A percentile compares a stretch with the other conserved stretches of the same genome.
Evolutionary conservation across 23 red algal species (phyloP).

Genomic region (Cyanidium caldarium): DNA sequence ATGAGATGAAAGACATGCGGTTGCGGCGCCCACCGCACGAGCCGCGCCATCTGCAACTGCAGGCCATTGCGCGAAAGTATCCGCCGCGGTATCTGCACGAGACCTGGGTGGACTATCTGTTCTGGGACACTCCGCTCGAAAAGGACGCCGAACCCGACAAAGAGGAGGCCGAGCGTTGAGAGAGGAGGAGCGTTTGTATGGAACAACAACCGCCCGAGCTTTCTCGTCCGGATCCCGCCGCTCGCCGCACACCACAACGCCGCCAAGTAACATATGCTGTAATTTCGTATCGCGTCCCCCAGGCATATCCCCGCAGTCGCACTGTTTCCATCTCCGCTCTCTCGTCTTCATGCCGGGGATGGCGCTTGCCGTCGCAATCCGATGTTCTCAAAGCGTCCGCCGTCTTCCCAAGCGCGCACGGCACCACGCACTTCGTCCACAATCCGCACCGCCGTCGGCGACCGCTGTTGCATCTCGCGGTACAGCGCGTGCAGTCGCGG

Average conservation of each 20-base stretch:
- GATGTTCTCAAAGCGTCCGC: conserved; percentile 24
- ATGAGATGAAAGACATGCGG: conserved; percentile 38
- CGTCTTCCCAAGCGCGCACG: conserved; percentile 10
- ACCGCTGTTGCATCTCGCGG: not conserved
- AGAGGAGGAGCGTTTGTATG: too few relatives aligned
- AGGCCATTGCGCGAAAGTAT: conserved; percentile 32
- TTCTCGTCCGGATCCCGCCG: too few relatives aligned
- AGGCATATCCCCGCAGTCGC: too few relatives aligned
- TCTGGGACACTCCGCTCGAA: conserved; percentile 46
- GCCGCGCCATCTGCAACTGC: conserved; percentile 51
- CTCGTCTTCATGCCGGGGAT: not conserved
- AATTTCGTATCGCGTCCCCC: too few relatives aligned
- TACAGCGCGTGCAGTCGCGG: not conserved
- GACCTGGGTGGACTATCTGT: conserved; percentile 82
- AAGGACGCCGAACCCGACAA: too few relatives aligned
- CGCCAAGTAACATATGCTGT: too few relatives aligned
- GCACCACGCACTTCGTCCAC: not conserved
- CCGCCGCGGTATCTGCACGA: conserved; percentile 63
- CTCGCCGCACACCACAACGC: too few relatives aligned
- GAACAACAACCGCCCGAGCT: too few relatives aligned
- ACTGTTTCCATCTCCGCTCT: too few relatives aligned
- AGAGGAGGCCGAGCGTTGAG: too few relatives aligned
- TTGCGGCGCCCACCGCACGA: conserved; percentile 18
- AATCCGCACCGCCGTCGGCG: not conserved
- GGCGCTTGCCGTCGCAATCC: not conserved